Conservation (phyloP, 164 flowering plant genomes). For the Stephania cephalantha region DNA sequence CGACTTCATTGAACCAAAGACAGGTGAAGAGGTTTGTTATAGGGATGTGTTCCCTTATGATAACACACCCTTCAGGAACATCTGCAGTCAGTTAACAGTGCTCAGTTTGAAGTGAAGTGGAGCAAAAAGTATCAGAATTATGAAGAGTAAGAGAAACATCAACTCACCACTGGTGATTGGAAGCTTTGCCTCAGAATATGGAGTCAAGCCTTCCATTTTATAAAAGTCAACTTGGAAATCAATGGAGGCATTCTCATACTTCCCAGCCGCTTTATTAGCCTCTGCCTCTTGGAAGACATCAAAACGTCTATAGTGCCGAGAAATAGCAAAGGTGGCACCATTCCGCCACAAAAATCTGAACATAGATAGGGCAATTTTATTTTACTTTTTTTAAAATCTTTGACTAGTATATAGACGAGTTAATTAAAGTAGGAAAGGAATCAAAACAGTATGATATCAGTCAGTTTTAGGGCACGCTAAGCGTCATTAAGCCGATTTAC, state of each 20-base stretch:
- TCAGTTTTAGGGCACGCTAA: not conserved
- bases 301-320: constrained; percentile 87
- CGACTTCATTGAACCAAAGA: constrained; percentile 98
- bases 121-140: not conserved
- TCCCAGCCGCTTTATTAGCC: constrained; percentile 94
- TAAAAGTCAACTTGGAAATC: constrained; percentile 82
- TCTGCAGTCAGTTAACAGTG: constrained; percentile 36
- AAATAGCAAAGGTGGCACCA: constrained; percentile 86
- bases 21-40: constrained; percentile 87
- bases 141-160: constrained; percentile 1
- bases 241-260: constrained; percentile 80
- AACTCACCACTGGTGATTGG: constrained; percentile 89
- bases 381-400: too few species aligned
- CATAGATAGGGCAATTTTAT: not conserved
- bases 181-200: constrained; percentile 75
- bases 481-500: not conserved
- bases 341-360: constrained; percentile 87
- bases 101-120: constrained; percentile 7
- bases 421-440: not conserved
- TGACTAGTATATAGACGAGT: not conserved
- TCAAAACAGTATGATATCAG: not conserved
- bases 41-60: constrained; percentile 81
- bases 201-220: constrained; percentile 74
- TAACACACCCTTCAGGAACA: constrained; percentile 98
- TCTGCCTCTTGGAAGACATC: constrained; percentile 94